Percentiles rank a stretch among this genome's conserved stretches.
phyloP scores from a whole-genome alignment of 2,329 filamentous ascomycete genomes.

The Aspergillus tanneri region DNA sequence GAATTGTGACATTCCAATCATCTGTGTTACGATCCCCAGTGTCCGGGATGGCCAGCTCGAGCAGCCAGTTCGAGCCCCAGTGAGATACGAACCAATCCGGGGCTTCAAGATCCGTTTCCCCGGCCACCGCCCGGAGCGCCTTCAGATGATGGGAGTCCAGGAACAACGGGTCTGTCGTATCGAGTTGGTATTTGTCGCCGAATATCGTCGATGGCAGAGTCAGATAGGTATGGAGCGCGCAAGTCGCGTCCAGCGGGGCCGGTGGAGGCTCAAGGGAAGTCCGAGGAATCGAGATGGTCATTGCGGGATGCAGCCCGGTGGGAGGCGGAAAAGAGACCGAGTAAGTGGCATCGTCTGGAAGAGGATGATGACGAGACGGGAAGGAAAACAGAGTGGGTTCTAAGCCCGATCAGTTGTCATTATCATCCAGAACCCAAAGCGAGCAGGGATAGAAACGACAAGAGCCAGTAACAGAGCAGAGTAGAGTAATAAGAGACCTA shows the following conservation, averaged over 20 bases:
- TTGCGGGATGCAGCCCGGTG: constrained; percentile 78
- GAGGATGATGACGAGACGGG: constrained; percentile 70
- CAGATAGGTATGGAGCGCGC: constrained; percentile 74
- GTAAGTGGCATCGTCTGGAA: constrained; percentile 55
- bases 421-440: too few relatives aligned
- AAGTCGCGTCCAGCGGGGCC: constrained; percentile 53
- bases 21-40: constrained; percentile 6
- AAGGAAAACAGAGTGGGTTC: constrained; percentile 81
- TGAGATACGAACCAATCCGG: constrained; percentile 72
- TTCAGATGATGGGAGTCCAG: constrained; percentile 76
- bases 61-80: constrained; percentile 78
- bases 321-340: constrained; percentile 65
- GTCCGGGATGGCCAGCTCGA: constrained; percentile 66
- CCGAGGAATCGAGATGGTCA: constrained; percentile 65
- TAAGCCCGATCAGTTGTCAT: too few relatives aligned
- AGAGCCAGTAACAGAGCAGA: background rate
- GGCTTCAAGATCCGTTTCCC: constrained; percentile 85
- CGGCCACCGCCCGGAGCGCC: constrained; percentile 64
- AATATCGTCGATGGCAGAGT: constrained; percentile 81
- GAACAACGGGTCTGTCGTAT: constrained; percentile 60
- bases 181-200: constrained; percentile 81
- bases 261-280: constrained; percentile 50
- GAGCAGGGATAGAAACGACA: too few relatives aligned
- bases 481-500: constrained; percentile 33
- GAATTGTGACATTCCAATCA: constrained; percentile 55